Percentiles rank a stretch among this genome's conserved stretches.
These are phyloP conservation scores for Chenopodium berlandieri DNA, from an alignment of 148 eudicot genomes.

Conservation along the genomic window DNA sequence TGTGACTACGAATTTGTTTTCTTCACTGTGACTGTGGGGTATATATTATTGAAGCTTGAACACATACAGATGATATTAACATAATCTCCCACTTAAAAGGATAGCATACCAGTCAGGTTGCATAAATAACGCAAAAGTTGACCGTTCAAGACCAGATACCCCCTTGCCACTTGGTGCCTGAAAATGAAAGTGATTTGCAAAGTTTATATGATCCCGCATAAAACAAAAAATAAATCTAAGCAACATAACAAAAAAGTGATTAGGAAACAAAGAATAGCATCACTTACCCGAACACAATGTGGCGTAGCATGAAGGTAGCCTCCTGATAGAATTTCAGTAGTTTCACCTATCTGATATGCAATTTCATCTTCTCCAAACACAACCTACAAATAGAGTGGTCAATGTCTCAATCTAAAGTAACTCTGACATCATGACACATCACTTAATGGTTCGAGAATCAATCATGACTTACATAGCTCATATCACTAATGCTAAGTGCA, in stretches of 20 bases:
- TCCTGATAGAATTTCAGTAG: constrained; percentile 86
- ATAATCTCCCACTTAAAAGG: background rate
- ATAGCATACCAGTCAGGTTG: constrained; percentile 88
- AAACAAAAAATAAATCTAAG: constrained; percentile 9
- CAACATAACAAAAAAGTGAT: background rate
- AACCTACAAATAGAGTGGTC: constrained; percentile 42
- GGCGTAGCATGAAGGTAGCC: constrained; percentile 96
- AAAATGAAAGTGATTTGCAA: constrained; percentile 5
- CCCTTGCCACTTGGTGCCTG: constrained; percentile 79
- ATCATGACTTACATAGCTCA: background rate
- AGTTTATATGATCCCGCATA: background rate
- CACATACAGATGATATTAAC: background rate
- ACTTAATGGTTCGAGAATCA: background rate
- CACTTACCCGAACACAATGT: constrained; percentile 82
- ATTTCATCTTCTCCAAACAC: constrained; percentile 85
- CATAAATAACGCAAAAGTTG: constrained; percentile 95
- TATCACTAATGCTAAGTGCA: background rate
- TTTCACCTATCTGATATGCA: constrained; percentile 96
- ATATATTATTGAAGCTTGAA: background rate
- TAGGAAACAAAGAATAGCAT: constrained; percentile 2
- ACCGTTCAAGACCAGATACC: constrained; percentile 72
- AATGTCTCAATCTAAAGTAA: background rate
- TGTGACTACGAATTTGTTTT: background rate
- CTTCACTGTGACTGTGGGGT: background rate
- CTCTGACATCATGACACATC: no score